Evolutionary conservation across 192 early-diverging fungal genomes (phyloP).

Genomic region (Coemansia asiatica): DNA sequence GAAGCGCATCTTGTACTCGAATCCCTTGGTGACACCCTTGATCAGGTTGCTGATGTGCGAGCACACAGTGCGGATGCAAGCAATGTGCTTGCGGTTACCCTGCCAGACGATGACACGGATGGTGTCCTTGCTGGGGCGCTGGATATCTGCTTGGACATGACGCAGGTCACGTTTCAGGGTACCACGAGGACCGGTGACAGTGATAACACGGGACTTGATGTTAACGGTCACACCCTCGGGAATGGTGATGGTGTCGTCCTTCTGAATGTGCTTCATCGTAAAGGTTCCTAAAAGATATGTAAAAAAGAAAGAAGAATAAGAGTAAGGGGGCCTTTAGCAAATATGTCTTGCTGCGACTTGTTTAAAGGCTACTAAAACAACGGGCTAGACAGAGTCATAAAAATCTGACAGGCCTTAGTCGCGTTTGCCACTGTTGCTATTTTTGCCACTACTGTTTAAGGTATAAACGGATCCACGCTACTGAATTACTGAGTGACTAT

Average conservation of each 20-base stretch:
- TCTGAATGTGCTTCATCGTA: conserved; percentile 88
- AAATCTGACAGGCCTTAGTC: too few species aligned
- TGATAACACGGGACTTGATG: conserved; percentile 86
- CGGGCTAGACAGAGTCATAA: too few species aligned
- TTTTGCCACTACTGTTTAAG: too few species aligned
- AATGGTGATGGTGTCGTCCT: conserved; percentile 86
- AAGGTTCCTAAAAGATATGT: conserved; percentile 13
- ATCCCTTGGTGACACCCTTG: conserved; percentile 97
- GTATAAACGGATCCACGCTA: too few species aligned
- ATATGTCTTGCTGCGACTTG: too few species aligned
- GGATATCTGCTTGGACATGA: conserved; percentile 92
- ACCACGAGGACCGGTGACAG: conserved; percentile 91
- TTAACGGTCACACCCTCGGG: conserved; percentile 83
- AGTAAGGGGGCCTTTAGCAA: not conserved
- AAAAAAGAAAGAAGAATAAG: not conserved
- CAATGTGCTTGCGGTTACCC: conserved; percentile 95
- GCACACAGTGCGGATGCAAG: conserved; percentile 96
- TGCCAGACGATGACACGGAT: conserved; percentile 90
- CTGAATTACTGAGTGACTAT: too few species aligned
- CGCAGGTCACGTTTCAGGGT: conserved; percentile 83
- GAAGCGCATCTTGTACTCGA: conserved; percentile 98
- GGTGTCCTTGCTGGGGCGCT: conserved; percentile 65
- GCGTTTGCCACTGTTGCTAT: too few species aligned
- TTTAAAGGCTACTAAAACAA: too few species aligned
- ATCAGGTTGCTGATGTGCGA: conserved; percentile 97